Evolutionary conservation across 2,329 filamentous ascomycete genomes (phyloP).

Genomic region (Emergomyces africanus): DNA sequence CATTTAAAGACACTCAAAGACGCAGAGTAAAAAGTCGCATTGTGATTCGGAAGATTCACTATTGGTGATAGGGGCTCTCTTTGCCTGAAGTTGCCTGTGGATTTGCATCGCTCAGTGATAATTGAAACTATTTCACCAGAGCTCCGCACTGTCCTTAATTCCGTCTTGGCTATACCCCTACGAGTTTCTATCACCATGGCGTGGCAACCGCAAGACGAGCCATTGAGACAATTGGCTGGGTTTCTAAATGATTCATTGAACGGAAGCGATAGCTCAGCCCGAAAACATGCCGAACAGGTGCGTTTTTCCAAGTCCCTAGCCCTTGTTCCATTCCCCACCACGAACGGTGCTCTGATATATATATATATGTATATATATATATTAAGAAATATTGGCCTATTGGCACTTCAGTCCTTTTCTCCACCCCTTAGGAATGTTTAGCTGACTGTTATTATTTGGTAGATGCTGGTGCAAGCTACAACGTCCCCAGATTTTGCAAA

Average conservation of each 20-base stretch:
- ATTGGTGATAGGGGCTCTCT: neutral
- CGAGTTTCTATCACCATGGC: slow-evolving; percentile 46
- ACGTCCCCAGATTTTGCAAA: slow-evolving; percentile 89
- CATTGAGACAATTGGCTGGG: slow-evolving; percentile 74
- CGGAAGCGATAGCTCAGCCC: slow-evolving; percentile 62
- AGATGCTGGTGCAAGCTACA: slow-evolving; percentile 93
- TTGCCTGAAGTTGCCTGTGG: neutral
- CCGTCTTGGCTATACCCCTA: neutral
- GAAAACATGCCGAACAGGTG: slow-evolving; percentile 83
- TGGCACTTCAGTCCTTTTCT: neutral
- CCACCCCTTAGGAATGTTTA: neutral
- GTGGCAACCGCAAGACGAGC: slow-evolving; percentile 85
- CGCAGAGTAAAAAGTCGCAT: neutral
- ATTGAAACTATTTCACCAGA: neutral
- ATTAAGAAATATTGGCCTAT: neutral
- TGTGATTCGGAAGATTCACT: neutral
- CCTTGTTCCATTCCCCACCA: neutral
- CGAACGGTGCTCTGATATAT: neutral
- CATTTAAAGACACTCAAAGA: neutral
- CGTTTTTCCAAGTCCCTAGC: slow-evolving; percentile 26
- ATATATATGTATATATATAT: too few species aligned
- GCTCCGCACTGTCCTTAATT: neutral
- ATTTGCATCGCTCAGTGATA: neutral
- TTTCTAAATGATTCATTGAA: slow-evolving; percentile 89
- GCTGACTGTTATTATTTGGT: slow-evolving; percentile 5